A percentile compares a stretch with the other conserved stretches of the same genome.
Evolutionary conservation across 257 asterid genomes (phyloP).

Genomic region (Thymus quinquecostatus): DNA sequence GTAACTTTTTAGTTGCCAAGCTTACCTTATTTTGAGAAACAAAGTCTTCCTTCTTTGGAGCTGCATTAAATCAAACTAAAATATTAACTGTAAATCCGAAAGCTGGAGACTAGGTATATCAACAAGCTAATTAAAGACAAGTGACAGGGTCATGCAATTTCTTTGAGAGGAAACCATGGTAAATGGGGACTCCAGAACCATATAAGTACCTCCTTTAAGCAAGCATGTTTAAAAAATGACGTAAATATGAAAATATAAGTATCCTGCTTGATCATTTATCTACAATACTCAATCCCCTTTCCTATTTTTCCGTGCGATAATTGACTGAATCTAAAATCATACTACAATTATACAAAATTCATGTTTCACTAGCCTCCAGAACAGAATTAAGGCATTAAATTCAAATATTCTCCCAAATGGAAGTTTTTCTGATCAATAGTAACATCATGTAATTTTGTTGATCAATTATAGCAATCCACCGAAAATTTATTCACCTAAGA

Average conservation of each 20-base stretch:
- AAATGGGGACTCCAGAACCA: constrained; percentile 18
- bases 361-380: not conserved
- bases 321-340: not conserved
- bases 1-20: constrained; percentile 2
- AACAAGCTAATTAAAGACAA: constrained; percentile 3
- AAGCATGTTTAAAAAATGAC: constrained; percentile 18
- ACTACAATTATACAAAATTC: not conserved
- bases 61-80: constrained; percentile 42
- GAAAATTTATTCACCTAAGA: constrained; percentile 7
- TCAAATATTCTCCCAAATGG: not conserved
- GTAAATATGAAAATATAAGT: not conserved
- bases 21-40: constrained; percentile 57
- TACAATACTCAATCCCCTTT: not conserved
- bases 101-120: constrained; percentile 13
- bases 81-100: constrained; percentile 28
- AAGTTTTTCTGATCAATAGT: constrained; percentile 10
- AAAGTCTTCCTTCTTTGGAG: constrained; percentile 46
- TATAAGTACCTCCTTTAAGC: constrained; percentile 15
- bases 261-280: not conserved
- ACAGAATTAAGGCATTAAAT: not conserved
- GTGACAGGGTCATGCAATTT: constrained; percentile 3
- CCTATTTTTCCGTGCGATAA: not conserved
- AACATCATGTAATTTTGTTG: not conserved
- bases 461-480: not conserved
- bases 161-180: constrained; percentile 18